Conservation (phyloP, 306 rosid genomes). For the Senna tora region DNA sequence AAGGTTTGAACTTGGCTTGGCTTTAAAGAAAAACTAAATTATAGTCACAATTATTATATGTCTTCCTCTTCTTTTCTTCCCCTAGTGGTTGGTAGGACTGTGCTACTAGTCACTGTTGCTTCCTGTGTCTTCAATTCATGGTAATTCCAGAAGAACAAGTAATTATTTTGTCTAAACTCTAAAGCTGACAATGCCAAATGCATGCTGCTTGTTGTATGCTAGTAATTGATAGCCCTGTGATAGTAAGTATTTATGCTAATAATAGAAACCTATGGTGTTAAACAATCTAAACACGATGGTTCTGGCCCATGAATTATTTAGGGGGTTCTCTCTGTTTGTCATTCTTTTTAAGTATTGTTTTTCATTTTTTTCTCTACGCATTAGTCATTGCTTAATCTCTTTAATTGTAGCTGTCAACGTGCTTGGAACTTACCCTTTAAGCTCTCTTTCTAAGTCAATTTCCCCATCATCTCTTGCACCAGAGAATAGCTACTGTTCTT, state of each 20-base stretch:
- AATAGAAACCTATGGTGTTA: slow-evolving; percentile 1
- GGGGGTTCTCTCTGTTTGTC: neutral
- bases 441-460: neutral
- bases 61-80: neutral
- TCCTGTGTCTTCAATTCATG: slow-evolving; percentile 6
- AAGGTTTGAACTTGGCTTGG: slow-evolving; percentile 66
- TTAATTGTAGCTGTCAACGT: neutral
- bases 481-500: neutral
- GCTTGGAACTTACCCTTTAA: neutral
- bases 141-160: neutral
- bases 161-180: too few species aligned
- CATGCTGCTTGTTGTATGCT: slow-evolving; percentile 2
- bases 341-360: neutral
- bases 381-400: neutral
- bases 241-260: slow-evolving; percentile 6
- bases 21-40: slow-evolving; percentile 28
- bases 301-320: neutral
- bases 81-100: neutral
- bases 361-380: neutral
- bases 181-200: neutral
- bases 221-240: neutral
- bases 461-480: neutral
- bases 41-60: slow-evolving; percentile 17
- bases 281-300: slow-evolving; percentile 12
- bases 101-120: neutral